Evolutionary conservation across 352 stramenopile genomes (phyloP), one percentile per base, ranked within the genome.

Genomic region (Lagenidium giganteum): DNA sequence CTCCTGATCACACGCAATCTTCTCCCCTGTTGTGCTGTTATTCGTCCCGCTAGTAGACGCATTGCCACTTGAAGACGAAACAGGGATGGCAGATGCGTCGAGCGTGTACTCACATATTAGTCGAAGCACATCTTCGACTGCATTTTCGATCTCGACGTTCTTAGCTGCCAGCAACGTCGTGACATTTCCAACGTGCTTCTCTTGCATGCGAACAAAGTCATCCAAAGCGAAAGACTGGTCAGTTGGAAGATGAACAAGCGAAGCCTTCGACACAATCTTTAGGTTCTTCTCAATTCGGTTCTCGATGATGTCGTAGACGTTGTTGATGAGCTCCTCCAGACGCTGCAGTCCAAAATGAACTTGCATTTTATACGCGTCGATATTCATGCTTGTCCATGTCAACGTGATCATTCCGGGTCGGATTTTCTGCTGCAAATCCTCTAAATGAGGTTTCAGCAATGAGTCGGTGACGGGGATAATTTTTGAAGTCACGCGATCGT

Each of bases 311-410:
- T 89, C 79, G 38, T 84, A 64, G 3, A 88, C 71, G 33, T 71
- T 92, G 33, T 83, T 84, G 41, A 95, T 88, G 11, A 93, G 64
- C 21, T 93, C 76, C 22, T 91, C 81, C 5, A 95, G 62, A 5
- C 75, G 62, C 42, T 91, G 73, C 6, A 93, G 44, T 2, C 64
- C 77, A 21, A 51, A 51, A 31, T 89, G 74, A 3, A 69, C 74
- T 27, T 85, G 65, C 8, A 67, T 57, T 25, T 83, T 90, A 49
- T 91, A 95, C 16, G 69, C 61, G 31, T 93, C 79, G 29, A 95
- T 93, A 53, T 93, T 93, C 79, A 95, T 92, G 45, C 73, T 91
- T 13, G 82, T 95, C 83, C 83, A 95, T n/a, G 83, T 93, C 4
- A 94, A 62, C 5, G 81, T 93, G 43, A 92, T 62, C 47, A 95